Base-by-base conservation (phyloP, 805 yeast species). In the Candida ovalis region DNA sequence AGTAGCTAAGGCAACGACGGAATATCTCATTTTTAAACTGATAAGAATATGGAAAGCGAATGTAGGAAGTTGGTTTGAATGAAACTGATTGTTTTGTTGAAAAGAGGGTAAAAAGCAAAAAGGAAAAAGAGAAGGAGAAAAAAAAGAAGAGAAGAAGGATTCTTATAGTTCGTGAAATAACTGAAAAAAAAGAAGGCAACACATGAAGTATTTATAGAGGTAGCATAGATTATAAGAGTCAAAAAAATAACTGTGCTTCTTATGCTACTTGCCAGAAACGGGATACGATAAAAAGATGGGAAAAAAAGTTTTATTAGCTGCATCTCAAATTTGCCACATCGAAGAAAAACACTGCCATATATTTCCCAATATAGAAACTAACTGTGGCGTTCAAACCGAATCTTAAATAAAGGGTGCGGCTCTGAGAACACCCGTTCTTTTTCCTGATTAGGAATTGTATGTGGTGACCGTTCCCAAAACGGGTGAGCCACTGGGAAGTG, bases 1-100 rank as follows among this genome's bases (percentile, higher is more conserved):
- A 23, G 48, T 15, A 32, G 50, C 38, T 15, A 51, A 39, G 37
- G 58, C 45, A 42, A 52, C 44, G 44, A 54, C 39, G 33, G 52
- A 41, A 38, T 49, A 47, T 40, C 50, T 53, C 57, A 53, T 55
- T 44, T 40, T 44, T 30, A 15, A 37, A 42, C 35, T 9, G 13
- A 6, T 41, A 15, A 30, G 15, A 12, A 12, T 30, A 30, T 12
- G 37, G n/a, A 22, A 32, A 42, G 39, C 44, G 44, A 42, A 42
- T 42, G 44, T 42, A 42, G 22, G 21, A 18, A 33, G 40, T 42
- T 42, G 37, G 44, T 40, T 40, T 5, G 6, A 12, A 22, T 39
- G 30, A 25, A 30, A 30, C 28, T 7, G 28, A 10, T 7, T 7
- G 28, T 7, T 7, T 10, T 25, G 28, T 7, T 21, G 25, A 22